Conservation (phyloP, 805 yeast species). For the Lipomyces yamanashiensis region DNA sequence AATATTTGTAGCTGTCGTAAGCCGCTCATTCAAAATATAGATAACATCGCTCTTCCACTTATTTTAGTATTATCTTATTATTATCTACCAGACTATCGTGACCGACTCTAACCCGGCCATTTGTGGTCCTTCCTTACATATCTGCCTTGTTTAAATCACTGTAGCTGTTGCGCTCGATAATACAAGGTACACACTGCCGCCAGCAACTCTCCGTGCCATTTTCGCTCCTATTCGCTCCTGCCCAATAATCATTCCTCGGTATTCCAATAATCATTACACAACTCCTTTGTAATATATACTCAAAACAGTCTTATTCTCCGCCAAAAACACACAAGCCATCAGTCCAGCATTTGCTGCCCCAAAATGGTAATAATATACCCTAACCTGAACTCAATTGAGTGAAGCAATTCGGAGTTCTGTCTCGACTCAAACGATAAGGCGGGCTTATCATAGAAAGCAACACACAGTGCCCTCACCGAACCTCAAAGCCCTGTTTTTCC, state of each 20-base stretch:
- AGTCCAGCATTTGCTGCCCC: background rate
- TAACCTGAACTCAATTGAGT: conserved; percentile 8
- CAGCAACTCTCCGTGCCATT: too few relatives aligned
- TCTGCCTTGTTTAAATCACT: too few relatives aligned
- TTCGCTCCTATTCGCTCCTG: background rate
- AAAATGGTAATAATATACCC: background rate
- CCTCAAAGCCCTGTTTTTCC: background rate
- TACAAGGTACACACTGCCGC: too few relatives aligned
- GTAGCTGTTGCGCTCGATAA: too few relatives aligned
- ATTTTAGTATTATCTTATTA: too few relatives aligned
- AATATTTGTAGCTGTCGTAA: too few relatives aligned
- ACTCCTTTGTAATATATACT: background rate
- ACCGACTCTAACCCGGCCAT: too few relatives aligned
- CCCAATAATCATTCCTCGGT: background rate
- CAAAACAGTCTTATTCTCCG: background rate
- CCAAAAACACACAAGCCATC: conserved; percentile 3
- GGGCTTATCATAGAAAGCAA: conserved; percentile 2
- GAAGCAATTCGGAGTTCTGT: background rate
- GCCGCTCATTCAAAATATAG: too few relatives aligned
- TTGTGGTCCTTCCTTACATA: too few relatives aligned
- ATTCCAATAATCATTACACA: background rate
- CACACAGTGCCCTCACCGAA: background rate
- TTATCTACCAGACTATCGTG: too few relatives aligned
- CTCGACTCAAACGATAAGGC: conserved; percentile 5
- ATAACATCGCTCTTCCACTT: too few relatives aligned